Evolutionary conservation across 2,329 filamentous ascomycete species (phyloP).

Genomic region (Emericellopsis cladophorae): DNA sequence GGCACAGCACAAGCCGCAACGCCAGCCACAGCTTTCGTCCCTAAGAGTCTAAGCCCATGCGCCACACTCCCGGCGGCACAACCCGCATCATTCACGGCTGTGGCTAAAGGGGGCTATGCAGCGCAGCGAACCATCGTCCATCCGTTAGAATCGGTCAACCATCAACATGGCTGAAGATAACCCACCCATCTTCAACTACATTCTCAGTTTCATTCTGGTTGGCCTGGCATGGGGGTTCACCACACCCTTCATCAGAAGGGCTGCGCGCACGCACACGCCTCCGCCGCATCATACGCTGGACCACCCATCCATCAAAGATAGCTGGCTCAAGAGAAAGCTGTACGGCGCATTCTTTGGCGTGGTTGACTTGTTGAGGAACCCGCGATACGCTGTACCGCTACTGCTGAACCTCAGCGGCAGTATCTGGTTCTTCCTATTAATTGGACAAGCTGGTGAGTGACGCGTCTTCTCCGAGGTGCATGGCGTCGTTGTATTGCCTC

Average conservation of each 20-base stretch:
- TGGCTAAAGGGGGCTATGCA: no score
- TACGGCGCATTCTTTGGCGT: constrained; percentile 62
- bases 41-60: no score
- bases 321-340: constrained; percentile 49
- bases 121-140: no score
- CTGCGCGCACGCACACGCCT: constrained; percentile 63
- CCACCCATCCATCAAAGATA: constrained; percentile 34
- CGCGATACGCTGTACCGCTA: constrained; percentile 73
- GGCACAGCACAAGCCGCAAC: no score
- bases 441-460: constrained; percentile 74
- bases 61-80: no score
- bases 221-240: constrained; percentile 89
- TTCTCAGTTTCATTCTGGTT: constrained; percentile 80
- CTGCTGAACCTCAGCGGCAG: constrained; percentile 84
- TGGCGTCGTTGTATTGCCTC: neutral
- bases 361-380: constrained; percentile 65
- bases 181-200: constrained; percentile 61
- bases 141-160: no score
- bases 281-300: constrained; percentile 43
- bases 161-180: constrained; percentile 10
- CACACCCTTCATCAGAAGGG: constrained; percentile 80
- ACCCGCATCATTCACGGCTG: no score
- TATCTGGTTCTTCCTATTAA: constrained; percentile 91
- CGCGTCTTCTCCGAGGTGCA: neutral
- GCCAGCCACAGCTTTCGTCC: no score